Base-by-base conservation (phyloP, 2,329 filamentous ascomycete species). In the Bipolaris oryzae region DNA sequence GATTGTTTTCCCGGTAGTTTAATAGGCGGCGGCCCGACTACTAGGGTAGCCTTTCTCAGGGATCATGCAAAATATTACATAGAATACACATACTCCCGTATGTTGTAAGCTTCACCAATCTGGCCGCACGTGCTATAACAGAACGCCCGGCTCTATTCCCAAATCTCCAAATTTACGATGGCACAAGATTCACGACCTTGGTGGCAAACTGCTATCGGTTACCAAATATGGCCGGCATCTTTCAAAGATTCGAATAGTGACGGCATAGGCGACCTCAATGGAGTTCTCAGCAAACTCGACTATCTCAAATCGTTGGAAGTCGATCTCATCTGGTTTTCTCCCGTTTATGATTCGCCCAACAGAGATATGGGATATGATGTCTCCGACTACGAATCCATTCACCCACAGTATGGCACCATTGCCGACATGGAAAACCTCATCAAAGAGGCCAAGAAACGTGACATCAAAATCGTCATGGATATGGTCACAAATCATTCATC, bases 401-500 rank as follows among this genome's bases (percentile, higher is more conserved):
- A 90, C 63, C 76, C 80, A 2, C 82, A 84, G 0, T 91, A 90
- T 64, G 89, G 89, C 35, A 87, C 86, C 0, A 78, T 91, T 7
- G 78, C 80, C 56, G 87, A 91, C 68, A 84, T 90, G 47, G 86
- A 90, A 54, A 74, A 76, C 0, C 73, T 91, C 34, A 86, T 90
- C 47, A 69, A 80, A 23, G 84, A 83, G 43, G 81, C 84, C 38
- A 87, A 89, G 57, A 74, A 81, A 15, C 81, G 87, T 3, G 86
- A 83, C 3, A 90, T 92, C 84, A 86, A 84, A 62, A 76, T 92
- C 10, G 86, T 93, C 54, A 82, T 92, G 56, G 89, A 93, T 68
- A 79, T 93, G 3, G 90, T 93, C 1, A 83, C 92, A 59, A 94
- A 92, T 63, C 90, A 94, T 71, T 92, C 89, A 0, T 89, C 86